Evolutionary conservation across 2,329 filamentous ascomycete species (phyloP), one percentile per base, ranked within the genome.

Genomic region (Penicillium verrucosum): DNA sequence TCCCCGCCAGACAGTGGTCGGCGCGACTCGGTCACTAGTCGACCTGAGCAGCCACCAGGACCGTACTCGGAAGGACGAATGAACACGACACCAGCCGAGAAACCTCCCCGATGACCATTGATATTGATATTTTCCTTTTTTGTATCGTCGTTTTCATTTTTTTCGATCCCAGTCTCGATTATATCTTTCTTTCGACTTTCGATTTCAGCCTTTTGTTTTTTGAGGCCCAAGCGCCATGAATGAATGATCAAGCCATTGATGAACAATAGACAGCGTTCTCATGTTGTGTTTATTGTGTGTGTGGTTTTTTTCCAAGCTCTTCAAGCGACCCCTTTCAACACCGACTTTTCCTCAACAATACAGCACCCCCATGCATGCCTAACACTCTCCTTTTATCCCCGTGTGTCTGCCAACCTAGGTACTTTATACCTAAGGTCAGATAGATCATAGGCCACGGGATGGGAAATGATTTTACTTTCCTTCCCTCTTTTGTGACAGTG

Each of bases 181-280:
- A 21, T 27, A 51, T 18, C 18, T 18, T 18, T 18, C 10, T 34
- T 57, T 34, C 50, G 43, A 37, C 38, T 50, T 54, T 38, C 38
- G 43, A 21, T 50, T 50, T 44, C 54, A 30, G 37, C 44, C 32
- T 38, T 38, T 44, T 48, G 21, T 18, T 30, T 48, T 54, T 50
- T 51, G 38, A 32, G 30, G 49, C 49, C 51, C 43, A 54, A 42
- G 43, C 45, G 49, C 56, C 36, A 57, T 58, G 58, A 59, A 63
- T 60, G 59, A 64, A 68, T 59, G 65, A 68, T 60, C 54, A 52
- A 63, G 62, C 61, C 55, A 60, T 61, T 65, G 59, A 68, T 61
- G 63, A 70, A 64, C 64, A 64, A 70, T 70, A 71, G 68, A 70
- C 63, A 67, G 66, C 63, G 61, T 70, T 66, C 47, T 18, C 32